phyloP scores from a whole-genome alignment of 148 eudicot species.

The Chenopodium berlandieri region DNA sequence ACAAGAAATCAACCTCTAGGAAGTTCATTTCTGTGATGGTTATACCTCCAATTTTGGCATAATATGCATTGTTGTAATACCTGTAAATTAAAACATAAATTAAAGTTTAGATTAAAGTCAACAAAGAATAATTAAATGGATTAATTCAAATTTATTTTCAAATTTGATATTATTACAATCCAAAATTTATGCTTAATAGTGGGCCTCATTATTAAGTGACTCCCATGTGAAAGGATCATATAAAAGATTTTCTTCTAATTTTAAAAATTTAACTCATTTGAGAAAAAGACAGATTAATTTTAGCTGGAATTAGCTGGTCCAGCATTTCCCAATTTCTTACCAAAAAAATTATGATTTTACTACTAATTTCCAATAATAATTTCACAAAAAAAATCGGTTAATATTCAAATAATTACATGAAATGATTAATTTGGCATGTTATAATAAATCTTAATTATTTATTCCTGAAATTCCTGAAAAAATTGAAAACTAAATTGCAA shows the following conservation, averaged over 20 bases:
- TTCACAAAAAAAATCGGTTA: not conserved
- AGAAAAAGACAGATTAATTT: slow-evolving; percentile 13
- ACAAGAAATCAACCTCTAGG: slow-evolving; percentile 73
- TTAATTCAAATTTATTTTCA: not conserved
- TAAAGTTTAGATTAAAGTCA: not conserved
- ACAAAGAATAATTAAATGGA: not conserved
- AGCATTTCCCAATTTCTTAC: slow-evolving; percentile 4
- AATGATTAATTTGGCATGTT: not conserved
- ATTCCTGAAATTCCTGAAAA: not conserved
- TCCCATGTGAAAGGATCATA: slow-evolving; percentile 37
- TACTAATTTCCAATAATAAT: not conserved
- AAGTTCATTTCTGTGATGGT: slow-evolving; percentile 76
- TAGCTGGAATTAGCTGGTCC: slow-evolving; percentile 28
- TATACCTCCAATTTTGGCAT: slow-evolving; percentile 82
- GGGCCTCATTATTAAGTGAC: not conserved
- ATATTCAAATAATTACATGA: slow-evolving; percentile 11
- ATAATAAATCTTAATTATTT: too few species aligned
- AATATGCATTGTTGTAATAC: slow-evolving; percentile 83
- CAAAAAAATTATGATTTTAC: slow-evolving; percentile 1
- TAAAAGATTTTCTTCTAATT: slow-evolving; percentile 15
- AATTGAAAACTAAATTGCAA: too few species aligned
- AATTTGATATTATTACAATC: not conserved
- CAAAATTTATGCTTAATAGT: slow-evolving; percentile 13
- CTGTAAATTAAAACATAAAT: slow-evolving; percentile 29
- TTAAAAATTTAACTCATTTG: slow-evolving; percentile 12